phyloP scores from a whole-genome alignment of 1,284 basidiomycete genomes.

The Inonotus hispidus region DNA sequence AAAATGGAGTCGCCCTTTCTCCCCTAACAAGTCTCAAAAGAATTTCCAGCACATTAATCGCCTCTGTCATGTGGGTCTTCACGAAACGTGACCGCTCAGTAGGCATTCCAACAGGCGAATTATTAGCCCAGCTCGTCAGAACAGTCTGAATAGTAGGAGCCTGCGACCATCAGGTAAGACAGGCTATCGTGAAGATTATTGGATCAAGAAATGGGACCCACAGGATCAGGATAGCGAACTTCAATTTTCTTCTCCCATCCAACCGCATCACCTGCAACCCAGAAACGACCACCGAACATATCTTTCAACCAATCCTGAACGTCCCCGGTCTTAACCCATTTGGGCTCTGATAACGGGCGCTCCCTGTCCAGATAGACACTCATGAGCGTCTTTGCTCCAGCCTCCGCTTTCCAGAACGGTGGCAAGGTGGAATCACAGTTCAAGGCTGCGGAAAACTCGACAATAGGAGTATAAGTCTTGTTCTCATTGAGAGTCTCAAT shows the following conservation, averaged over 20 bases:
- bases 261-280: conserved; percentile 64
- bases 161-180: conserved; percentile 33
- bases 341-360: conserved; percentile 86
- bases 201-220: conserved; percentile 37
- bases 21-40: conserved; percentile 84
- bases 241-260: conserved; percentile 93
- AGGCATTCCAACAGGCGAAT: conserved; percentile 69
- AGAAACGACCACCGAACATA: conserved; percentile 80
- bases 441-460: conserved; percentile 38
- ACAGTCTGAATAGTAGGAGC: conserved; percentile 88
- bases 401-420: conserved; percentile 50
- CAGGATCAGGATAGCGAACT: conserved; percentile 92
- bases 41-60: conserved; percentile 87
- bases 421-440: conserved; percentile 59
- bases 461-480: conserved; percentile 61
- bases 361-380: conserved; percentile 76
- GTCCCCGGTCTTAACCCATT: conserved; percentile 94
- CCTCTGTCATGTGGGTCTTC: conserved; percentile 77
- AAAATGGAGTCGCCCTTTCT: conserved; percentile 72
- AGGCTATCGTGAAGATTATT: neutral
- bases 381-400: conserved; percentile 50
- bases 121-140: conserved; percentile 81
- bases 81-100: conserved; percentile 84
- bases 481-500: conserved; percentile 69
- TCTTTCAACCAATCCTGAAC: conserved; percentile 89